Percentiles rank a stretch among this genome's conserved stretches.
Evolutionary conservation across 2,329 filamentous ascomycete genomes (phyloP).

Genomic region (Fusarium agapanthi): DNA sequence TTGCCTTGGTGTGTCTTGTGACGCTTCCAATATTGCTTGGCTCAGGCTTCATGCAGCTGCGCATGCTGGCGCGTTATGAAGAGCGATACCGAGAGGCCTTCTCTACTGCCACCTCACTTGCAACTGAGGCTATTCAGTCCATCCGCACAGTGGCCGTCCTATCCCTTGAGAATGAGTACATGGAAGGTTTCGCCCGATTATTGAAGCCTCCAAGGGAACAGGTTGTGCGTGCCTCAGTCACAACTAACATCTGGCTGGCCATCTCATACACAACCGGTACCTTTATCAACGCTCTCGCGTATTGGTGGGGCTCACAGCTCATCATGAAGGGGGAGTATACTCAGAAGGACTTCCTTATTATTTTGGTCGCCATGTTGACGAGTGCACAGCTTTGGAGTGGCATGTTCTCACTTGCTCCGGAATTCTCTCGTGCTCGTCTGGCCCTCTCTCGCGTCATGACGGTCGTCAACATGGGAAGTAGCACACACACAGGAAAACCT

Average conservation of each 20-base stretch:
- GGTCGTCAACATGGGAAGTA: background rate
- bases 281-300: background rate
- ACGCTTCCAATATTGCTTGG: background rate
- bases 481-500: slow-evolving; percentile 19
- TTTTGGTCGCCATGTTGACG: background rate
- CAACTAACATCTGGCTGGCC: background rate
- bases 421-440: background rate
- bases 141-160: background rate
- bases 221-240: background rate
- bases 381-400: background rate
- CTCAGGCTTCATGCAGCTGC: background rate
- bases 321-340: background rate
- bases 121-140: background rate
- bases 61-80: background rate
- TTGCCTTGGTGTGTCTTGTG: background rate
- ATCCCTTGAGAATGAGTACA: background rate
- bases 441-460: background rate
- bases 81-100: background rate
- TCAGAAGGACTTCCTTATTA: background rate
- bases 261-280: background rate
- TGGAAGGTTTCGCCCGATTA: background rate
- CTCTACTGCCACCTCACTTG: background rate
- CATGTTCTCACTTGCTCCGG: background rate
- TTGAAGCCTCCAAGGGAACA: background rate
- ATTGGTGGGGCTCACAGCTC: background rate